These are phyloP conservation scores for Roridomyces roridus DNA, from an alignment of 768 basidiomycete species.

Conservation along the genomic window DNA sequence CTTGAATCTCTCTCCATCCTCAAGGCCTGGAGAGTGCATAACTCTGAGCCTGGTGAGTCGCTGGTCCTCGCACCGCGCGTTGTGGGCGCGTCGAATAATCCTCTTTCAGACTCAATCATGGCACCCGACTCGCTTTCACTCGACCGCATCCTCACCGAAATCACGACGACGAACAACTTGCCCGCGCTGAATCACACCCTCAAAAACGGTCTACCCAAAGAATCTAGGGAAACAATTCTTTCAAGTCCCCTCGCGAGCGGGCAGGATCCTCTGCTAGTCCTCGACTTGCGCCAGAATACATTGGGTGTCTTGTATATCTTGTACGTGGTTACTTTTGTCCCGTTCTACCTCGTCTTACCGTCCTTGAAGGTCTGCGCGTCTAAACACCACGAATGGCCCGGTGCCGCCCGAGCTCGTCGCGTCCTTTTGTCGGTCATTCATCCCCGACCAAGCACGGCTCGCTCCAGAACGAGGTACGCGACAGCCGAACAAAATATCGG, in stretches of 20 bases:
- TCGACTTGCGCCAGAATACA: conserved; percentile 63
- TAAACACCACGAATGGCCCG: conserved; percentile 45
- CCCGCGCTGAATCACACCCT: conserved; percentile 49
- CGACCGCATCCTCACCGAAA: conserved; percentile 49
- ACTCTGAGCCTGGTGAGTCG: too few relatives aligned
- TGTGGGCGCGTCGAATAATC: too few relatives aligned
- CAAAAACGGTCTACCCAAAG: conserved; percentile 55
- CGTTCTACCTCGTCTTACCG: neutral
- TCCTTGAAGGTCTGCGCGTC: conserved; percentile 59
- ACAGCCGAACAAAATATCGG: conserved; percentile 1
- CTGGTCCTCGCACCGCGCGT: too few relatives aligned
- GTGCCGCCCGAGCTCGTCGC: conserved; percentile 51
- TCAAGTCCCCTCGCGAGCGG: conserved; percentile 60
- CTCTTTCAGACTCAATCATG: conserved; percentile 23
- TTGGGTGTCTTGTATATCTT: conserved; percentile 75
- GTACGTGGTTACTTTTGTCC: conserved; percentile 48
- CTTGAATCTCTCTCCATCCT: neutral
- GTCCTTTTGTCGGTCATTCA: conserved; percentile 68
- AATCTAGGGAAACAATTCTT: conserved; percentile 62
- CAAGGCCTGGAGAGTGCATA: too few relatives aligned
- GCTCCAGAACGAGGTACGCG: conserved; percentile 72
- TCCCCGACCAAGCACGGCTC: conserved; percentile 64
- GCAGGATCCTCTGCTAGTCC: conserved; percentile 68
- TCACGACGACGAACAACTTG: conserved; percentile 49
- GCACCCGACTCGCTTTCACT: conserved; percentile 36